Base-by-base conservation (phyloP, 2,329 filamentous ascomycete genomes). In the Alternaria panax region DNA sequence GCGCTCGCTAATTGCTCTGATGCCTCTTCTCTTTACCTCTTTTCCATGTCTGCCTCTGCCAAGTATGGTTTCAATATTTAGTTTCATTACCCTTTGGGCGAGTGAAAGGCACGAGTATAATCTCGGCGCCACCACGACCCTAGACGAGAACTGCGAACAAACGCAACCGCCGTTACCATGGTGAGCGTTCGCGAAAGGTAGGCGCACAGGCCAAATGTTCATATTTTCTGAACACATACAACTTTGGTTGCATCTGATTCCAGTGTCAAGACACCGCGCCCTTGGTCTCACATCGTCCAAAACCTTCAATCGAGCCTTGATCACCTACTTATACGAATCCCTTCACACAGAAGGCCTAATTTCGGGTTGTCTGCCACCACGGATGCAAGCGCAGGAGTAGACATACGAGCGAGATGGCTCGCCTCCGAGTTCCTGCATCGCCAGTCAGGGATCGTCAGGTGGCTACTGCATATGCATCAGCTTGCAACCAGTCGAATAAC, bases 381-480 rank as follows among this genome's bases (percentile, higher is more conserved):
- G 5, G 14, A 36, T 11, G 14, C 8, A 48, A 34, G 20, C 5
- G 7, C 7, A 34, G 14, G 5, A 3, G 16, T 34, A 22, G 16
- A 7, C 20, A 24, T 16, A 51, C 24, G n/a, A 24, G 8, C 22
- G 3, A 40, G 4, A 51, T 51, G 48, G 48, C 48, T 12, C 48
- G 48, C 40, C 48, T 51, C 14, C 30, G 48, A 40, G 34, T 48
- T 51, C 48, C 48, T 25, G 32, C 48, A 11, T 40, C 34, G n/a
- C 24, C 48, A 28, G 18, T 16, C n/a, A 18, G 20, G 34, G 24
- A 14, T 28, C 24, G 22, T 9, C 48, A 14, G 7, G n/a, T n/a
- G 32, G 11, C 22, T 28, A 27, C 32, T 25, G 24, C 7, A 16
- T 11, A 34, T n/a, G 45, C 22, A 36, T 18, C 20, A 8, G 20